Percentiles rank a stretch among this genome's conserved stretches.
Evolutionary conservation across 1,284 basidiomycete genomes (phyloP).

Genomic region (Ceratobasidium sp.): DNA sequence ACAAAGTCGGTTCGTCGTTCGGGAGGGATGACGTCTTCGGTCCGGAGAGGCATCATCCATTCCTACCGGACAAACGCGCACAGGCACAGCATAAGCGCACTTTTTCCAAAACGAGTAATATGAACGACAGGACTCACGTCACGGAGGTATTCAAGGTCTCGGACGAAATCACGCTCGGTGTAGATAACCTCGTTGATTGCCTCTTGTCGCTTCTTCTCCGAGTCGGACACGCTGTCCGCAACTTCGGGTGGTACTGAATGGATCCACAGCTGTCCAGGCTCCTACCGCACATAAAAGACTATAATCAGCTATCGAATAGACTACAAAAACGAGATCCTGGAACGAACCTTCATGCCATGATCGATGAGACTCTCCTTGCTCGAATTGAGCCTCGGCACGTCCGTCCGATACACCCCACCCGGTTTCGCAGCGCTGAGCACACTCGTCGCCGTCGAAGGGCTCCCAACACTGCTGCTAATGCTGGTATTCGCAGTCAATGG

Average conservation of each 20-base stretch:
- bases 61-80: constrained; percentile 66
- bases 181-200: constrained; percentile 99
- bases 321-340: constrained; percentile 49
- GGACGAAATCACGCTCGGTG: constrained; percentile 97
- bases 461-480: neutral
- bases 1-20: constrained; percentile 88
- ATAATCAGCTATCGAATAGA: constrained; percentile 45
- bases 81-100: constrained; percentile 5
- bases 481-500: constrained; percentile 9
- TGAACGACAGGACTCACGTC: constrained; percentile 69
- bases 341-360: constrained; percentile 67
- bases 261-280: constrained; percentile 96
- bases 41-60: constrained; percentile 90
- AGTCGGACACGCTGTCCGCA: constrained; percentile 90
- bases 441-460: constrained; percentile 72
- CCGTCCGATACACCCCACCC: constrained; percentile 68
- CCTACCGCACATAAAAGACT: constrained; percentile 60
- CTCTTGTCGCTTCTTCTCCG: constrained; percentile 97
- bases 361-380: constrained; percentile 88
- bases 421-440: constrained; percentile 76
- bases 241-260: constrained; percentile 96
- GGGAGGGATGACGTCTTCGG: constrained; percentile 81
- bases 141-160: constrained; percentile 97
- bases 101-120: neutral
- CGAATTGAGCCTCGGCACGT: constrained; percentile 68